phyloP scores from a whole-genome alignment of 805 yeast species.

The Saturnispora bothae region DNA sequence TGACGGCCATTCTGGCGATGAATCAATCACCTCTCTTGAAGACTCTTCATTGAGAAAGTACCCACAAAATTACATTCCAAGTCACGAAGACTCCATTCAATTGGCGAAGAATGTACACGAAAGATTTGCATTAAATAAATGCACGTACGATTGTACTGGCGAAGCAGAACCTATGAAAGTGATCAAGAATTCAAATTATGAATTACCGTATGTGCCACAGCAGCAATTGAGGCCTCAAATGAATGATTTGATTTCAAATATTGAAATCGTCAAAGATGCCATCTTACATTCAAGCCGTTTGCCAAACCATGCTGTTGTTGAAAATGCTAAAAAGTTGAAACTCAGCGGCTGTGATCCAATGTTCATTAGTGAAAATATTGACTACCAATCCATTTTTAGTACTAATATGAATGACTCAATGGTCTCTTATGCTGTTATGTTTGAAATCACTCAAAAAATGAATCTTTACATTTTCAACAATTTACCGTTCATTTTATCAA shows the following conservation, averaged over 20 bases:
- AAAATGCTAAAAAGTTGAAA: not conserved
- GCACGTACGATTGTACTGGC: not conserved
- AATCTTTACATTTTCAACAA: slow-evolving; percentile 5
- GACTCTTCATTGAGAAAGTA: not conserved
- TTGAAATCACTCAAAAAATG: slow-evolving; percentile 8
- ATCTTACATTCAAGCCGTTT: slow-evolving; percentile 1
- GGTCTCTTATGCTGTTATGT: slow-evolving; percentile 7
- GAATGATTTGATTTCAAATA: not conserved
- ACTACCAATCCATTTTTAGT: slow-evolving; percentile 4
- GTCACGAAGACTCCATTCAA: not conserved
- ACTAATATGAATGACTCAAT: slow-evolving; percentile 6
- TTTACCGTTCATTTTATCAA: slow-evolving; percentile 8
- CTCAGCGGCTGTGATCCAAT: slow-evolving; percentile 4
- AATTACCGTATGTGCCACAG: not conserved
- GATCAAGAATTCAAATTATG: not conserved
- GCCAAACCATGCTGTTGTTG: slow-evolving; percentile 1
- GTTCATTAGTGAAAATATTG: slow-evolving; percentile 7
- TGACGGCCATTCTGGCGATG: not conserved
- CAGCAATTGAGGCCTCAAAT: not conserved
- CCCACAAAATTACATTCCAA: not conserved
- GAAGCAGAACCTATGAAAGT: not conserved
- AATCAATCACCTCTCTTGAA: slow-evolving; percentile 3
- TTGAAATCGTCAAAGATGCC: not conserved
- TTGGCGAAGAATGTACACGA: not conserved
- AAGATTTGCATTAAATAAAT: not conserved